Conservation (phyloP, 169 alveolate genomes). For the Eimeria sp. region DNA sequence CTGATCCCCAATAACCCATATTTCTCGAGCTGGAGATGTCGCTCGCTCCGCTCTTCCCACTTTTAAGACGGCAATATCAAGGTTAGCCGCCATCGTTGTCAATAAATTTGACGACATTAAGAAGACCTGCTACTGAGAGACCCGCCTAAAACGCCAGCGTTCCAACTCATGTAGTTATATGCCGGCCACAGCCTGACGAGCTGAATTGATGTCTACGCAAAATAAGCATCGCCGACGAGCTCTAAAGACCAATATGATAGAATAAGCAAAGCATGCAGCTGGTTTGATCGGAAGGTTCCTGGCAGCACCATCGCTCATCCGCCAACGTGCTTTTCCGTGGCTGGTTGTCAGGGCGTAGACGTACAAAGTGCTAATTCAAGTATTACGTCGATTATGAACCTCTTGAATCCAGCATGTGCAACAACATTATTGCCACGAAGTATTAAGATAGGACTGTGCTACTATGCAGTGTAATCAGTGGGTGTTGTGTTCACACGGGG, state of each 20-base stretch:
- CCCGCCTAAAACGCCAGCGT: too few species aligned
- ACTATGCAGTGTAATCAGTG: constrained; percentile 19
- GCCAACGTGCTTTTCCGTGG: constrained; percentile 42
- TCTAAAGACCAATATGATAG: neutral
- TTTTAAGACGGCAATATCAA: neutral
- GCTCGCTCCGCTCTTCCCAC: neutral
- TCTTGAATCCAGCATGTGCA: neutral
- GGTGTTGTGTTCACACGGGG: constrained; percentile 25
- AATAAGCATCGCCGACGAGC: neutral
- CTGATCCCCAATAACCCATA: neutral
- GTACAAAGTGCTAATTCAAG: neutral
- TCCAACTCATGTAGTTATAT: neutral
- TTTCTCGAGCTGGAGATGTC: neutral
- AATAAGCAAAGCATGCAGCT: constrained; percentile 1
- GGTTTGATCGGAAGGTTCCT: neutral
- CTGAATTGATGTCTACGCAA: neutral
- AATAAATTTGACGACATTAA: neutral
- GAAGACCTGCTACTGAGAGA: neutral
- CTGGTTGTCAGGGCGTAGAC: neutral
- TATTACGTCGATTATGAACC: neutral
- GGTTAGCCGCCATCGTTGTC: neutral
- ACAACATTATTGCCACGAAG: neutral
- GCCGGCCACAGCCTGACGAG: neutral
- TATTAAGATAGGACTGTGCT: neutral
- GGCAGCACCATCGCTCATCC: constrained; percentile 51